Conservation (phyloP, 1,284 basidiomycete species). For the Boletus semigastroideus region DNA sequence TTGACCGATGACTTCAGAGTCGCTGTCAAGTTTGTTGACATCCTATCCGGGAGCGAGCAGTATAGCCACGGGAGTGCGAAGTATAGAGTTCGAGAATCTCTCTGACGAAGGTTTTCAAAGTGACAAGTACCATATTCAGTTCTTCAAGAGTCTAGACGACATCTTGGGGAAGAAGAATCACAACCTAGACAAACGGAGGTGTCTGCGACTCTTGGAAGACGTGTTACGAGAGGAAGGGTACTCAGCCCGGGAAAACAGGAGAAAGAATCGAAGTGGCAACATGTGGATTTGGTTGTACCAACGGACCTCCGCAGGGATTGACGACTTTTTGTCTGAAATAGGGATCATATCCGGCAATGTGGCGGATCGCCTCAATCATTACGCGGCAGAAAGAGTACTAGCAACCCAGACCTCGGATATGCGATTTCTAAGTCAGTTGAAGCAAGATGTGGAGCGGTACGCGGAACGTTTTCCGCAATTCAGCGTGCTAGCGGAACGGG, state of each 20-base stretch:
- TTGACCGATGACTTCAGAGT: no score
- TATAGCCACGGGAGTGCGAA: no score
- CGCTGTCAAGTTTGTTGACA: no score
- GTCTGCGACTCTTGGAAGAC: background rate
- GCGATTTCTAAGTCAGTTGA: conserved; percentile 10
- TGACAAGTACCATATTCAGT: background rate
- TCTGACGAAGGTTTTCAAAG: background rate
- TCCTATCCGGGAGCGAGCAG: no score
- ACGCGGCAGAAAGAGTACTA: background rate
- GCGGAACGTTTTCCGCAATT: background rate
- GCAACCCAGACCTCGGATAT: conserved; percentile 2
- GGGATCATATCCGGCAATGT: no score
- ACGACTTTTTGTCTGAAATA: no score
- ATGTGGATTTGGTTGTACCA: no score
- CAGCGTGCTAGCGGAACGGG: background rate
- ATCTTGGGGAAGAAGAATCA: no score
- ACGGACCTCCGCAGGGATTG: no score
- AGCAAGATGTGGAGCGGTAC: background rate
- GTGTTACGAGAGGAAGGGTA: conserved; percentile 8
- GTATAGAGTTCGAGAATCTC: no score
- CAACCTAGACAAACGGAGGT: conserved; percentile 4
- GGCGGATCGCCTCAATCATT: conserved; percentile 3
- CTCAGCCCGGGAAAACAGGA: conserved; percentile 1
- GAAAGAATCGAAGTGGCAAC: background rate
- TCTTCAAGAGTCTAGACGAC: conserved; percentile 6